Evolutionary conservation across 78 protist genomes (phyloP).

Genomic region (Tieghemostelium lacteum): DNA sequence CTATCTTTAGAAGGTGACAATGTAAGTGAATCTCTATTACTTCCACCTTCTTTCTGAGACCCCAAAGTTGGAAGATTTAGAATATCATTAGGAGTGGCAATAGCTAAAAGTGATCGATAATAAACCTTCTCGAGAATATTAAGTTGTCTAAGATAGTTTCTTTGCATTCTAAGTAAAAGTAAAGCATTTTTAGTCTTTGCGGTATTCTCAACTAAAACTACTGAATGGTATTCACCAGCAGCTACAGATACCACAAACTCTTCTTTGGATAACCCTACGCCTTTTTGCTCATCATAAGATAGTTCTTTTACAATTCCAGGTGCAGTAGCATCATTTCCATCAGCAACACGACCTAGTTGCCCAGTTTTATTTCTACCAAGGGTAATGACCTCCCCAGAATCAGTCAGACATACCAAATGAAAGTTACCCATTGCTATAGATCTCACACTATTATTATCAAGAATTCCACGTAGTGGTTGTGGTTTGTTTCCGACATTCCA

Average conservation of each 20-base stretch:
- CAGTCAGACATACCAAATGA: slow-evolving; percentile 76
- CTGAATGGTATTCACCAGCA: slow-evolving; percentile 68
- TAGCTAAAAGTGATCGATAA: slow-evolving; percentile 33
- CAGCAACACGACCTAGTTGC: slow-evolving; percentile 32
- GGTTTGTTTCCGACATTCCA: slow-evolving; percentile 57
- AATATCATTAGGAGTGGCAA: slow-evolving; percentile 55
- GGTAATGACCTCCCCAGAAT: slow-evolving; percentile 50
- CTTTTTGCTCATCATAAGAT: not conserved
- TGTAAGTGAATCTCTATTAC: not conserved
- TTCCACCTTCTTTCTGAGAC: not conserved
- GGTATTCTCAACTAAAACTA: slow-evolving; percentile 42
- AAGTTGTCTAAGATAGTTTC: slow-evolving; percentile 58
- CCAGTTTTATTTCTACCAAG: slow-evolving; percentile 66
- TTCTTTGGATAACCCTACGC: slow-evolving; percentile 2
- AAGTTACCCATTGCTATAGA: slow-evolving; percentile 72
- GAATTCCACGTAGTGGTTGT: slow-evolving; percentile 21
- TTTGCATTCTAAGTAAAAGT: slow-evolving; percentile 40
- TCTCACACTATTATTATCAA: slow-evolving; percentile 35
- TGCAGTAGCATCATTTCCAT: not conserved
- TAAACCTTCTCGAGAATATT: slow-evolving; percentile 40
- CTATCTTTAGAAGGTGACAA: not conserved
- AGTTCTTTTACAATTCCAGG: slow-evolving; percentile 59
- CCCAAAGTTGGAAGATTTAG: not conserved
- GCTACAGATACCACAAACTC: slow-evolving; percentile 37
- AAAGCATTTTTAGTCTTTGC: slow-evolving; percentile 47